Percentiles rank a stretch among this genome's conserved stretches.
Conservation (phyloP, 106 monocot genomes). For the Hemerocallis citrina region DNA sequence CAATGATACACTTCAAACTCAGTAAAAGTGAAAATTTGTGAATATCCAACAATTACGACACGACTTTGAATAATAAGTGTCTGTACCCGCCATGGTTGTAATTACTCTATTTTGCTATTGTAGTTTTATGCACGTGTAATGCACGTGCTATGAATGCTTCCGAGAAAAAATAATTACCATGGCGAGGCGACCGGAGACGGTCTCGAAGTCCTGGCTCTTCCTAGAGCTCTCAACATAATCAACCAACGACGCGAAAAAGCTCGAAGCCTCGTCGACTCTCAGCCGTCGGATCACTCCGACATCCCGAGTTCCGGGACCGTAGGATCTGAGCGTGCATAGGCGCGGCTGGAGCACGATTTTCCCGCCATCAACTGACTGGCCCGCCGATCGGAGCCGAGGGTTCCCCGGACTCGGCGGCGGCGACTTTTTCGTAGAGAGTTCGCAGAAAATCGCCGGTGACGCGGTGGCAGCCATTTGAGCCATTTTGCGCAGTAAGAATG, state of each 20-base stretch:
- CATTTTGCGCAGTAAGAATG: no score
- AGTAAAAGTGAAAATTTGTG: no score
- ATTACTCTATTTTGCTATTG: no score
- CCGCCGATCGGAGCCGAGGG: slow-evolving; percentile 4
- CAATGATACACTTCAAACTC: no score
- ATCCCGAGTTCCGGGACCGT: slow-evolving; percentile 16
- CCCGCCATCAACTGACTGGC: slow-evolving; percentile 3
- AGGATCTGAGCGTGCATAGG: slow-evolving; percentile 44
- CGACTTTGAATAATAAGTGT: no score
- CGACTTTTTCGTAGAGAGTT: slow-evolving; percentile 17
- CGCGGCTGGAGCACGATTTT: slow-evolving; percentile 47
- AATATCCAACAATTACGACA: no score
- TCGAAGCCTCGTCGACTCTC: slow-evolving; percentile 15
- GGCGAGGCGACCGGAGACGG: slow-evolving; percentile 83
- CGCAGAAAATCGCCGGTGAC: slow-evolving; percentile 28
- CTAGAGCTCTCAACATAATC: slow-evolving; percentile 82
- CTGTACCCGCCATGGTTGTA: no score
- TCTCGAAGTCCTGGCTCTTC: slow-evolving; percentile 89
- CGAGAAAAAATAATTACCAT: no score
- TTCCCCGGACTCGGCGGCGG: background rate
- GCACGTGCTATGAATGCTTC: no score
- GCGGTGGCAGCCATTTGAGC: slow-evolving; percentile 1
- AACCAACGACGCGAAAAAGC: slow-evolving; percentile 74
- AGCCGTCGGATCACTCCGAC: background rate
- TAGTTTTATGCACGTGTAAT: no score